Base-by-base conservation (phyloP, 2,329 filamentous ascomycete genomes). In the Pezizomycotina sp. region DNA sequence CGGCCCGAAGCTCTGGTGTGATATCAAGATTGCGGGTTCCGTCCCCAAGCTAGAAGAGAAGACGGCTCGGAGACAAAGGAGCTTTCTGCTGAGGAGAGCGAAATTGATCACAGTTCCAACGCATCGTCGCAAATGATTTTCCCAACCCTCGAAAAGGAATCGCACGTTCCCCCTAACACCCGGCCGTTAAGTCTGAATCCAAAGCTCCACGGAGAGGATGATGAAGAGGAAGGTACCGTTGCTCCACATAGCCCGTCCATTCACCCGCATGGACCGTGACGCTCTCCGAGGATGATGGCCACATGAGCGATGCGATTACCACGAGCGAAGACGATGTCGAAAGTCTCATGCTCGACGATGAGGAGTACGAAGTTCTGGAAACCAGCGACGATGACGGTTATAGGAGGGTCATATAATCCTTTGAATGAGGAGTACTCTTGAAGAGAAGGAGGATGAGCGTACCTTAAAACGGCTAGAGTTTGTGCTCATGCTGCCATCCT, bases 301-400 rank as follows among this genome's bases (percentile, higher is more conserved):
- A 43, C 24, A 43, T 36, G 5, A 39, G 36, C 24, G 41, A 66
- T 1, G 71, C 74, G 32, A 40, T 50, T 29, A 48, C 42, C 18
- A 44, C 44, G 7, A 48, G 65, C 26, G 62, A 62, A 25, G 62
- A 62, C 35, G 54, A 55, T 15, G 55, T 58, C 8, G 72, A 78
- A 42, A 79, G 76, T 8, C 93, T 92, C 65, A 61, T 92, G 64
- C 95, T 89, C 0, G 89, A 98, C 47, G 50, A 46, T 31, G 89
- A 95, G 57, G 89, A 98, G 61, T 98, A 95, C 57, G 89, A 98
- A 53, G 84, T 95, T 48, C 71, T 95, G 28, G 83, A 93, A 61
- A 86, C 83, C 27, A 92, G 81, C 41, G 86, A 95, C 49, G 80
- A 92, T 57, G 86, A 95, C 56, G 48, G 47, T 39, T n/a, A n/a